Evolutionary conservation across 2,329 filamentous ascomycete genomes (phyloP).

Genomic region (Cladophialophora bantiana): DNA sequence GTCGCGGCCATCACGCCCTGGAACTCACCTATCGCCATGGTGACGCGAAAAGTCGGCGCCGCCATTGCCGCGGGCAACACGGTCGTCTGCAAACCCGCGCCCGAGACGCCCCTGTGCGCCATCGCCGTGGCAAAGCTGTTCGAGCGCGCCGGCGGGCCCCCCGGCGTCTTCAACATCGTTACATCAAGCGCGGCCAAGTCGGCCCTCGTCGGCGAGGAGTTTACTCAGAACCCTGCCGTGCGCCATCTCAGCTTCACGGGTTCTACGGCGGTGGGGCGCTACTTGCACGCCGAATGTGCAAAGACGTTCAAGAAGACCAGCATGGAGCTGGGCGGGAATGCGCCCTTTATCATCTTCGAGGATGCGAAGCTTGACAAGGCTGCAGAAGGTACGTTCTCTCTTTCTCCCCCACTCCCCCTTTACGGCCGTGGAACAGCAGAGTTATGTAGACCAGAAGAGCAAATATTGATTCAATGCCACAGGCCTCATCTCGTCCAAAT

Average conservation of each 20-base stretch:
- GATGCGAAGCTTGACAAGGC: constrained; percentile 48
- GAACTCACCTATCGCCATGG: constrained; percentile 85
- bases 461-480: not conserved
- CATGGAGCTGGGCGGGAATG: constrained; percentile 55
- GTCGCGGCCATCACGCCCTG: constrained; percentile 84
- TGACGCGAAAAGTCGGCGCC: constrained; percentile 50
- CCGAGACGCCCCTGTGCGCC: constrained; percentile 47
- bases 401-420: not conserved
- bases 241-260: constrained; percentile 45
- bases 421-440: too few relatives aligned
- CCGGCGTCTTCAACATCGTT: constrained; percentile 46
- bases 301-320: constrained; percentile 51
- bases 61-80: constrained; percentile 50
- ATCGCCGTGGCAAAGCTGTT: constrained; percentile 44
- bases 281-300: constrained; percentile 38
- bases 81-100: constrained; percentile 48
- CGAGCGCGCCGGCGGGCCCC: constrained; percentile 45
- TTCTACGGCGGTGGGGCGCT: constrained; percentile 57
- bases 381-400: constrained; percentile 27
- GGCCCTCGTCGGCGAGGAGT: constrained; percentile 68
- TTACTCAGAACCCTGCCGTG: constrained; percentile 42
- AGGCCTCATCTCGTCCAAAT: constrained; percentile 34
- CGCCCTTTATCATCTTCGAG: constrained; percentile 51
- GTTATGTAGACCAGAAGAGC: too few relatives aligned
- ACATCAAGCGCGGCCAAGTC: constrained; percentile 72